Base-by-base conservation (phyloP, 1,284 basidiomycete genomes). In the Dichomitus squalens region DNA sequence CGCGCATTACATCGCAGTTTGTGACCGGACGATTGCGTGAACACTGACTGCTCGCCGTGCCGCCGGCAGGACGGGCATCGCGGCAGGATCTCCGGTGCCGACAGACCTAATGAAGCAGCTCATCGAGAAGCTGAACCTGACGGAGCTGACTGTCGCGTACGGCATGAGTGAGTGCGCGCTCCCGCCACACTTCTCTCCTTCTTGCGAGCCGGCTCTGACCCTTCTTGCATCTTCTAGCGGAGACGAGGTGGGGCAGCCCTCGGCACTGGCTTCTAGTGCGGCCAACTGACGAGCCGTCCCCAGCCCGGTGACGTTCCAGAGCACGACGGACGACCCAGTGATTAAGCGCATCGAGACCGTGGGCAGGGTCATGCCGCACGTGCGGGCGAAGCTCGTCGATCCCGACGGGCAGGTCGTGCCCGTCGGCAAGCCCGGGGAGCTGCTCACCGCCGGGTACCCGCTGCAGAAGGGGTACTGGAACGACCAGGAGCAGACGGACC, bases 381-480 rank as follows among this genome's bases (percentile, higher is more conserved):
- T 90, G 41, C 84, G 79, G 65, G 92, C 92, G 2, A 93, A 91
- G 68, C 66, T 94, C 3, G 76, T 93, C 31, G 79, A 89, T 64
- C 47, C 53, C 1, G 71, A 85, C 20, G 88, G 87, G 6, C 76
- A 84, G 4, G 69, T 84, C n/a, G 83, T 90, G 7, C 87, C 87
- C 25, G 72, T 90, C 4, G 80, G 81, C 16, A 81, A 75, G 3
- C 87, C 91, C 0, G 92, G 92, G 7, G 91, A 94, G 70, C 73
- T 94, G 6, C 83, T 85, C 40, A 79, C 92, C 11, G 73, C 88
- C 0, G 92, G 92, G 1, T 94, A 94, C 70, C 65, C 88, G 6
- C 70, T 94, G 12, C 92, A 93, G 73, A 88, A 90, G 69, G 91
- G 91, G 51, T 95, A 95, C 70, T 95, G 92, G 92, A 70, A 82